Evolutionary conservation across 768 basidiomycete species (phyloP), one percentile per base, ranked within the genome.

Genomic region (Coprinopsis marcescibilis): DNA sequence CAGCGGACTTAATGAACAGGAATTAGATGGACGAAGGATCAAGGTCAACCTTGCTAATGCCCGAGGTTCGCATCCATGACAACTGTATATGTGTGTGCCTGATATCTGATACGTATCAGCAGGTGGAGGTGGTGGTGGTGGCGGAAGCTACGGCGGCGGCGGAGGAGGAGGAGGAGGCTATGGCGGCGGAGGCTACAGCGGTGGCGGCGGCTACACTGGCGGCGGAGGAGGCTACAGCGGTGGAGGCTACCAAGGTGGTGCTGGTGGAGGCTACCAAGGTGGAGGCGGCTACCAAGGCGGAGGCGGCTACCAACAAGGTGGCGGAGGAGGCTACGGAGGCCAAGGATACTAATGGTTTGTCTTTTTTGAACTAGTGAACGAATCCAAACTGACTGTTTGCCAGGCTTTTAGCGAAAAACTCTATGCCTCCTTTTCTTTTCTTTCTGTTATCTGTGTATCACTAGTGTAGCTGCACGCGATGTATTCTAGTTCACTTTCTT

Each of bases 1-100:
- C 62, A 50, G 42, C 36, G 69, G 63, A 33, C 70, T 95, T 63
- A 86, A 97, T 69, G 94, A 96, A 61, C 81, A 85, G 55, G 90
- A 95, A 55, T 81, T 98, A 52, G 95, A 97, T 67, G 93, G 94
- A 42, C 80, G 95, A 55, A 77, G 87, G 50, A 82, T 98, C 62
- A 91, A 91, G 65, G 81, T 83, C 43, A 97, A 95, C 72, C 71
- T 87, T 43, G 85, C 86, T 30, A 88, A 89, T 53, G 80, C 83
- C 40, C 76, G 84, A 52, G 50, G 32, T 43, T 52, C 30, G 29
- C 25, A 25, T 45, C 27, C 37, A 5, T 43, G 5, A n/a, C 26
- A 35, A n/a, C 41, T 41, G 40, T 44, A 36, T 42, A 37, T 43
- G 49, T 44, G 11, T n/a, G 24, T 46, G 35, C 35, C 8, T 17